Percentiles rank a stretch among this genome's conserved stretches.
Evolutionary conservation across 306 rosid genomes (phyloP).

Genomic region (Abrus precatorius): DNA sequence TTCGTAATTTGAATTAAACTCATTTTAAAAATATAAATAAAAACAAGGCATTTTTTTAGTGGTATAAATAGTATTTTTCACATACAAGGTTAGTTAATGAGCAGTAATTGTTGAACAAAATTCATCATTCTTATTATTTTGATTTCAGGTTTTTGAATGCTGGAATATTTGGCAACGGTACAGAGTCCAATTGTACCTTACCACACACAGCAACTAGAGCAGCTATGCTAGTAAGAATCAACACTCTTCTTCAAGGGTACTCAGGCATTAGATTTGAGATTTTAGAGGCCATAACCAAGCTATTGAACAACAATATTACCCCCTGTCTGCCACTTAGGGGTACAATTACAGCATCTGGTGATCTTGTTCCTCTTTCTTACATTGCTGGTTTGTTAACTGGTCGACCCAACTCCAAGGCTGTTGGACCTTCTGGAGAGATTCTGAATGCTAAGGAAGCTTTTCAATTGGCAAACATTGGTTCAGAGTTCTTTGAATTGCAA

Average conservation of each 20-base stretch:
- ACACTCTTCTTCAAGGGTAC: conserved; percentile 95
- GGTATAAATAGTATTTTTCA: too few species aligned
- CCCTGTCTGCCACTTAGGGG: conserved; percentile 92
- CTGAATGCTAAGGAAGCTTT: conserved; percentile 76
- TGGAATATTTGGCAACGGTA: conserved; percentile 84
- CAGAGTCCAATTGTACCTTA: conserved; percentile 71
- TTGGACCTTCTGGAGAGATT: conserved; percentile 71
- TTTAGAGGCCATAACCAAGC: conserved; percentile 78
- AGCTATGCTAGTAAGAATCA: conserved; percentile 85
- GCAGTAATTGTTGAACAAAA: neutral
- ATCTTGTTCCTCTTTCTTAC: conserved; percentile 90
- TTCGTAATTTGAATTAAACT: too few species aligned
- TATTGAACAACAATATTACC: conserved; percentile 74
- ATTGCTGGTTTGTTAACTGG: conserved; percentile 87
- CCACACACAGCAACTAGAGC: conserved; percentile 87
- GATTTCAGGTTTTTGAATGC: conserved; percentile 81
- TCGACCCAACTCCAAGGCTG: conserved; percentile 75
- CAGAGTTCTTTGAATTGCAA: conserved; percentile 83
- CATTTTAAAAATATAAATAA: too few species aligned
- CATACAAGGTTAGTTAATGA: neutral
- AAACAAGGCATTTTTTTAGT: too few species aligned
- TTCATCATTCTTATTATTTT: neutral
- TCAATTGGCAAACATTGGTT: conserved; percentile 57
- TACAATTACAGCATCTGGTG: conserved; percentile 86
- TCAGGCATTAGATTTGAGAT: conserved; percentile 93